These are phyloP conservation scores for Actinomucor elegans DNA, from an alignment of 371 early-diverging fungal genomes.

Conservation along the genomic window DNA sequence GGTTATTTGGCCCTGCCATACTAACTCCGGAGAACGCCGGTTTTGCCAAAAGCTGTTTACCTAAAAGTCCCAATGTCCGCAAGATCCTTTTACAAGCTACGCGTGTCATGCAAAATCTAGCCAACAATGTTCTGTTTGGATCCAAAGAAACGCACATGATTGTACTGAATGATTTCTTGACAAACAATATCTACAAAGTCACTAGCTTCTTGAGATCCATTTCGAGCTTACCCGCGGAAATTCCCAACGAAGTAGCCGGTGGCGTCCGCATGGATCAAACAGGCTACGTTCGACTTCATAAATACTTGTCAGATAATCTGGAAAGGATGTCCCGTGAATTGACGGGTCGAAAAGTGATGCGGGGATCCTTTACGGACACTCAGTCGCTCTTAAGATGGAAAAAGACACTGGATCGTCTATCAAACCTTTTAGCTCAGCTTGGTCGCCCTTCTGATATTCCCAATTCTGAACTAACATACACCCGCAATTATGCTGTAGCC, in stretches of 20 bases:
- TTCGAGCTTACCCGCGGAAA: constrained; percentile 26
- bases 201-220: constrained; percentile 59
- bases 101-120: constrained; percentile 93
- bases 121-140: constrained; percentile 92
- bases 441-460: constrained; percentile 65
- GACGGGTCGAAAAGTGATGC: constrained; percentile 33
- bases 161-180: constrained; percentile 81
- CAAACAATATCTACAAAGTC: constrained; percentile 66
- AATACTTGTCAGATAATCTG: constrained; percentile 65
- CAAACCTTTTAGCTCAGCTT: constrained; percentile 79
- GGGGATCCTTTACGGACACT: constrained; percentile 17
- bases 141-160: constrained; percentile 90
- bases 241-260: not conserved
- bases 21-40: constrained; percentile 77
- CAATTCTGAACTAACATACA: constrained; percentile 38
- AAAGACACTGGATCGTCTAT: constrained; percentile 69
- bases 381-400: constrained; percentile 41
- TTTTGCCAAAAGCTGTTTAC: constrained; percentile 38
- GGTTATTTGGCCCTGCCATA: constrained; percentile 93
- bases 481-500: constrained; percentile 38
- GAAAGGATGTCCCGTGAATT: constrained; percentile 70
- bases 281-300: constrained; percentile 62
- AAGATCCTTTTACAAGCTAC: constrained; percentile 87
- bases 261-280: constrained; percentile 48
- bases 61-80: constrained; percentile 48